Base-by-base conservation (phyloP, 345 rosid species). In the Cochlearia excelsa region DNA sequence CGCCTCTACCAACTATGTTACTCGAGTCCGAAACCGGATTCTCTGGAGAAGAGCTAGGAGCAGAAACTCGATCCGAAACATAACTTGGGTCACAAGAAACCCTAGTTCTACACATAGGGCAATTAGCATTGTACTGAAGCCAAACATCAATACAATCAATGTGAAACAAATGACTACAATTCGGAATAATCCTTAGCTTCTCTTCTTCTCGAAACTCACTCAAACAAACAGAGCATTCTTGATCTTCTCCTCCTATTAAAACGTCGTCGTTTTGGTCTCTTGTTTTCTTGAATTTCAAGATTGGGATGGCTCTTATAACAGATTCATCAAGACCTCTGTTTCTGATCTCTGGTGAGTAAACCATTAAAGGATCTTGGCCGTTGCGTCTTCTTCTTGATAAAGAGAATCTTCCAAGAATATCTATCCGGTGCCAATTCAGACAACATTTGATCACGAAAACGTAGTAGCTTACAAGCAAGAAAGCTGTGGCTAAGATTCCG, bases 131-230 rank as follows among this genome's bases (percentile, higher is more conserved):
- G 68, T 56, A 79, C 65, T 89, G 99, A 47, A 93, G 96, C 99
- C 99, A 93, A 50, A 79, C 68, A 69, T 89, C 97, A 26, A 93
- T 87, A 74, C 97, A 93, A 60, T 93, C 97, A 7, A 87, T 84
- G 49, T 93, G 99, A 31, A 93, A 93, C 44, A 87, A 76, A 68
- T 93, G 99, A 70, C 84, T 60, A 9, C 99, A 93, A 16, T 75
- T 81, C 0, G 99, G 99, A 43, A 93, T 84, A 38, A 71, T 79
- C 64, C 83, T 78, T 2, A 89, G 76, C 80, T 77, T 89, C 84
- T 93, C 99, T 3, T 85, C 83, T 43, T 87, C 96, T 55, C 77
- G 81, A 63, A 93, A 93, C 85, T 93, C 96, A 6, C 68, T 83
- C 69, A 93, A 75, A 62, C 99, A 93, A 66, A 93, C 95, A 0